A percentile compares a stretch with the other conserved stretches of the same genome.
phyloP scores from a whole-genome alignment of 257 asterid genomes.

The Leonotis leonurus region DNA sequence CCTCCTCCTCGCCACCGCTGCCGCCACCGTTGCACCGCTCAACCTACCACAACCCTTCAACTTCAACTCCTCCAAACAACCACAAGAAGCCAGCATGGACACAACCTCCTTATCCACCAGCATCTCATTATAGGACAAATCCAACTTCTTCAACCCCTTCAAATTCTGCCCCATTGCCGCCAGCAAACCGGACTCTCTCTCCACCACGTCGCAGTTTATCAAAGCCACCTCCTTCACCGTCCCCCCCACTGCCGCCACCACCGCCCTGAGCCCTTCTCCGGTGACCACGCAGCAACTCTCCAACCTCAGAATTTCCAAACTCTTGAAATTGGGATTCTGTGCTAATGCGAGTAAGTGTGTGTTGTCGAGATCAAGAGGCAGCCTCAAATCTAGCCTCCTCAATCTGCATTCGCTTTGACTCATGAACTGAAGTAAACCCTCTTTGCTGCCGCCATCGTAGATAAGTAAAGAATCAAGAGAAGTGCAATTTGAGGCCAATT shows the following conservation, averaged over 20 bases:
- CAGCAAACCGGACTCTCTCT: constrained; percentile 62
- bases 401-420: constrained; percentile 32
- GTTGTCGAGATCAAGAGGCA: constrained; percentile 81
- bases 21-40: constrained; percentile 22
- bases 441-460: constrained; percentile 69
- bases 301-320: constrained; percentile 41
- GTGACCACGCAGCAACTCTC: constrained; percentile 69
- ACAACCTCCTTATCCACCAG: constrained; percentile 58
- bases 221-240: constrained; percentile 54
- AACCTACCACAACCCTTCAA: constrained; percentile 59
- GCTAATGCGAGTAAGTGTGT: constrained; percentile 51
- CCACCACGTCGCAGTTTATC: constrained; percentile 65
- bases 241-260: constrained; percentile 30
- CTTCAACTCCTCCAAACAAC: constrained; percentile 45
- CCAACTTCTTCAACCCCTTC: constrained; percentile 52
- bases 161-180: constrained; percentile 56
- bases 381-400: constrained; percentile 48
- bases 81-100: constrained; percentile 64
- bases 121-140: constrained; percentile 67
- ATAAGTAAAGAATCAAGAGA: constrained; percentile 48
- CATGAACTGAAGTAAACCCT: constrained; percentile 58
- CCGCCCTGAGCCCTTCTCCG: constrained; percentile 54
- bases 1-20: no score
- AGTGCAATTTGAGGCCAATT: constrained; percentile 28
- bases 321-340: constrained; percentile 44